Conservation (phyloP, 805 yeast species). For the Candida anglica region DNA sequence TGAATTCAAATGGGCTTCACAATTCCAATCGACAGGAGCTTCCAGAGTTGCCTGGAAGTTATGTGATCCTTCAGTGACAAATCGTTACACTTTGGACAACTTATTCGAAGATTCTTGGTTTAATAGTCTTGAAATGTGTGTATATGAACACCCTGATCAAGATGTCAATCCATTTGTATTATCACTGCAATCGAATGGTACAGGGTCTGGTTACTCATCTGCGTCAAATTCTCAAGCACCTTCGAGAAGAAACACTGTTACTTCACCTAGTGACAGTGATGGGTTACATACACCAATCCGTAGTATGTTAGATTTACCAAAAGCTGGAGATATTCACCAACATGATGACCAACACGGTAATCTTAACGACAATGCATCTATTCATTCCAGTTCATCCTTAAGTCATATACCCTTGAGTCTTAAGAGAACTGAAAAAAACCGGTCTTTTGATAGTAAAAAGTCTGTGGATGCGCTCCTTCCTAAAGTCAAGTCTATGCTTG, state of each 20-base stretch:
- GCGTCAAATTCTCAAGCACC: conserved; percentile 23
- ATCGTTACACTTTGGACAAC: conserved; percentile 52
- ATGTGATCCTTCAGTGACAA: conserved; percentile 55
- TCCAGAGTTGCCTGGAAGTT: conserved; percentile 73
- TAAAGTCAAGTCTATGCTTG: conserved; percentile 28
- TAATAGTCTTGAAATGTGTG: conserved; percentile 53
- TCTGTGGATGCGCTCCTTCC: conserved; percentile 6
- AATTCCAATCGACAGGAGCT: conserved; percentile 53
- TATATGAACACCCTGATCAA: conserved; percentile 46
- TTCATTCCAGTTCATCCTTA: conserved; percentile 23
- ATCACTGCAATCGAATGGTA: conserved; percentile 4
- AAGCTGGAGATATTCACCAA: background rate
- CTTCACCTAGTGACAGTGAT: conserved; percentile 6
- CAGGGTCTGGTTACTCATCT: conserved; percentile 19
- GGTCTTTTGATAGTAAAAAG: background rate
- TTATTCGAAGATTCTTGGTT: conserved; percentile 67
- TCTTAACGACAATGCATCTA: conserved; percentile 13
- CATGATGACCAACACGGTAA: conserved; percentile 5
- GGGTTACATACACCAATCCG: conserved; percentile 25
- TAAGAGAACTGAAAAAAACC: background rate
- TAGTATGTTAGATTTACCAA: conserved; percentile 36
- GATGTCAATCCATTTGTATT: conserved; percentile 29
- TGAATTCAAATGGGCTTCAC: conserved; percentile 67
- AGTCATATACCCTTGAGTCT: conserved; percentile 14
- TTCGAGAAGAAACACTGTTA: conserved; percentile 27